These are phyloP conservation scores for Wickerhamiella siamensis DNA, from an alignment of 805 yeast genomes.

Conservation along the genomic window DNA sequence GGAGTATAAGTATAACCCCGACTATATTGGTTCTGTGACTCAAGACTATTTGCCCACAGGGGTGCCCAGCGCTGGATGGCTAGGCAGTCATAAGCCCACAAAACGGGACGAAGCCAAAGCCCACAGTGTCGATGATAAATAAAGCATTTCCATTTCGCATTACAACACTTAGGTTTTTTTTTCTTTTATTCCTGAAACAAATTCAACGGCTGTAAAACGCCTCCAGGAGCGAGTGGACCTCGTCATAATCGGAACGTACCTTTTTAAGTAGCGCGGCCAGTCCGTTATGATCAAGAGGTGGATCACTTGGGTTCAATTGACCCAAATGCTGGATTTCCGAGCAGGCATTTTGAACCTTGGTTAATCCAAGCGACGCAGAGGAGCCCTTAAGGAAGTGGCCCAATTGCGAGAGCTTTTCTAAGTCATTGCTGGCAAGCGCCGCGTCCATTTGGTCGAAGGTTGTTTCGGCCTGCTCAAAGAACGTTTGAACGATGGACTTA, in stretches of 20 bases:
- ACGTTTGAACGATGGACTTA: constrained; percentile 59
- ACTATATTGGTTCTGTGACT: constrained; percentile 55
- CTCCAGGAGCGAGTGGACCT: constrained; percentile 20
- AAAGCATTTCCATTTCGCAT: too few species aligned
- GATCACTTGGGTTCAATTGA: constrained; percentile 27
- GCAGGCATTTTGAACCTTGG: constrained; percentile 70
- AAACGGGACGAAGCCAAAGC: neutral
- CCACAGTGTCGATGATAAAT: neutral
- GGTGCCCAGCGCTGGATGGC: constrained; percentile 7
- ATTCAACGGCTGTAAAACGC: constrained; percentile 20
- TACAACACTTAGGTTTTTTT: neutral
- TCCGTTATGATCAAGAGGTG: constrained; percentile 17
- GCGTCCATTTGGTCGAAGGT: constrained; percentile 61
- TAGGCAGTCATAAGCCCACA: constrained; percentile 8
- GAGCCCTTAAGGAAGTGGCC: constrained; percentile 95
- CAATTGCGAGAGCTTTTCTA: constrained; percentile 49
- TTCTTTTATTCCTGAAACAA: too few species aligned
- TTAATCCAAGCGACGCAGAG: constrained; percentile 84
- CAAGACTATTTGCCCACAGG: constrained; percentile 60
- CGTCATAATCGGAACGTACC: constrained; percentile 25
- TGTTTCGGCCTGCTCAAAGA: constrained; percentile 74
- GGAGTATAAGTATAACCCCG: constrained; percentile 81
- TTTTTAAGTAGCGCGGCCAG: constrained; percentile 18
- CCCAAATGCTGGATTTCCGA: constrained; percentile 91
- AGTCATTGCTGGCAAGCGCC: constrained; percentile 29